Conservation (phyloP, 306 rosid species). For the Trifolium fragiferum region DNA sequence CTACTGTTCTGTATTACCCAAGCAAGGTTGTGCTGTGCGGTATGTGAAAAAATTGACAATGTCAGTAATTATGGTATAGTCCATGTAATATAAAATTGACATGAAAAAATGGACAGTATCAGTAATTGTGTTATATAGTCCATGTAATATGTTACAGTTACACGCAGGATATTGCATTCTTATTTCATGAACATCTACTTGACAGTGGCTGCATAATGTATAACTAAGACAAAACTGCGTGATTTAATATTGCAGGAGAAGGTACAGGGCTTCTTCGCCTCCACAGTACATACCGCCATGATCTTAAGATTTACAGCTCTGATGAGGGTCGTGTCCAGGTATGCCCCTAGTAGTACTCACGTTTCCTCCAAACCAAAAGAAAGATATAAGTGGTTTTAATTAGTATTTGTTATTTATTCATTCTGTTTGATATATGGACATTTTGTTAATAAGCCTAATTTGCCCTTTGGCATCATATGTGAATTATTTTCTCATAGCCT, state of each 20-base stretch:
- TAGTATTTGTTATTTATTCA: conserved; percentile 26
- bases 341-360: conserved; percentile 33
- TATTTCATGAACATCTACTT: conserved; percentile 31
- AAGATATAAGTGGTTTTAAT: conserved; percentile 25
- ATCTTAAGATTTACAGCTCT: conserved; percentile 97
- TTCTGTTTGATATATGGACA: conserved; percentile 31
- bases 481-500: conserved; percentile 40
- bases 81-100: background rate
- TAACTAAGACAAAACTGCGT: conserved; percentile 31
- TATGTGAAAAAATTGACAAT: background rate
- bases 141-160: conserved; percentile 8
- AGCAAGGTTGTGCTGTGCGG: background rate
- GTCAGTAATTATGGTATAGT: background rate
- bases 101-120: conserved; percentile 2
- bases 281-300: conserved; percentile 97
- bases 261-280: conserved; percentile 98
- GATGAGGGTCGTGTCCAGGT: conserved; percentile 99
- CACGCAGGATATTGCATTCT: conserved; percentile 13
- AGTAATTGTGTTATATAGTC: background rate
- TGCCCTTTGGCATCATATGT: conserved; percentile 38
- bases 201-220: conserved; percentile 36
- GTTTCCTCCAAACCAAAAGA: conserved; percentile 27
- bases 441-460: conserved; percentile 31
- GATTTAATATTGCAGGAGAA: conserved; percentile 72
- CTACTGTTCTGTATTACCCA: background rate